These are phyloP conservation scores for Sphaerulina musiva DNA, from an alignment of 2,329 filamentous ascomycete genomes.

Conservation along the genomic window DNA sequence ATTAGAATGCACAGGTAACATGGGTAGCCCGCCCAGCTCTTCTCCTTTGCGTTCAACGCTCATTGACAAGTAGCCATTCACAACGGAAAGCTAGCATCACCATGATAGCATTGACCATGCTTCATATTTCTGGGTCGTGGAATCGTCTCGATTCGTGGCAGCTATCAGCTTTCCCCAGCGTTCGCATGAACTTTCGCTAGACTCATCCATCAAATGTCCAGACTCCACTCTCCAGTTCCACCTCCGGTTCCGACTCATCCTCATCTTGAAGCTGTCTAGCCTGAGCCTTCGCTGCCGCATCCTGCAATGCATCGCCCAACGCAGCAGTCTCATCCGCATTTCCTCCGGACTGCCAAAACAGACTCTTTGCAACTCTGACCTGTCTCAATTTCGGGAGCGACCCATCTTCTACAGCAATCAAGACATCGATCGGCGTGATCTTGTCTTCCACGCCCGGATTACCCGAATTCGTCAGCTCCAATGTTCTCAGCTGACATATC, in stretches of 20 bases:
- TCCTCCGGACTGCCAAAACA: constrained; percentile 36
- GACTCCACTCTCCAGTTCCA: constrained; percentile 19
- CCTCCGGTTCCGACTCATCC: neutral
- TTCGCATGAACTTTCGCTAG: neutral
- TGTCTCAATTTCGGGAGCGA: constrained; percentile 36
- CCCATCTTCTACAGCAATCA: constrained; percentile 38
- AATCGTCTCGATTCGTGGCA: neutral
- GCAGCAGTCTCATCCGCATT: constrained; percentile 36
- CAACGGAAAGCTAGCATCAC: too few species aligned
- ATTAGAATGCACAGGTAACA: too few species aligned
- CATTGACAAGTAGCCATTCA: too few species aligned
- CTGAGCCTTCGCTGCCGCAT: constrained; percentile 20
- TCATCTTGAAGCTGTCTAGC: too few species aligned
- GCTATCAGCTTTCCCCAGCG: neutral
- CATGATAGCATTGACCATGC: too few species aligned
- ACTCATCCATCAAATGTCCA: constrained; percentile 25
- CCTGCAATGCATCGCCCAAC: constrained; percentile 35
- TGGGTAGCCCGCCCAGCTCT: too few species aligned
- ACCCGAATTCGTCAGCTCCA: constrained; percentile 39
- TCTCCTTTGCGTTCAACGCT: too few species aligned
- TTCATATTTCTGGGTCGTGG: too few species aligned
- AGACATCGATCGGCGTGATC: constrained; percentile 39
- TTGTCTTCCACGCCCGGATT: constrained; percentile 33
- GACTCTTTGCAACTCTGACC: constrained; percentile 35
- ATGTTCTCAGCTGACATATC: constrained; percentile 33